phyloP scores from a whole-genome alignment of 495 filamentous ascomycete species.

The Terfezia boudieri region DNA sequence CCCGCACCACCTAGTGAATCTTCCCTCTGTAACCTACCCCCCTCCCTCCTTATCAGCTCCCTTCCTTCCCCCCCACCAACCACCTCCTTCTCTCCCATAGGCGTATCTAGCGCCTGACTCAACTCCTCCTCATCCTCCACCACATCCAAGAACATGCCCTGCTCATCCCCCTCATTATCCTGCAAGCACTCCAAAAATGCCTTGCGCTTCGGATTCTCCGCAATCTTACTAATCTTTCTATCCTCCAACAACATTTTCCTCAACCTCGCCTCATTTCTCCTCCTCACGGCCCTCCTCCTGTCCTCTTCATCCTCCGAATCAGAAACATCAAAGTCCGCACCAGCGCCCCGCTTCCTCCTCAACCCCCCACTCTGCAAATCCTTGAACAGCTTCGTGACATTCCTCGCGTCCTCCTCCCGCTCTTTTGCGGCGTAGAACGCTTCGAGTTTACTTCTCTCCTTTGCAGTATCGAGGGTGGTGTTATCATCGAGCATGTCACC shows the following conservation, averaged over 20 bases:
- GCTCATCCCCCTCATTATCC: constrained; percentile 57
- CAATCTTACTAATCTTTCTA: constrained; percentile 72
- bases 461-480: constrained; percentile 25
- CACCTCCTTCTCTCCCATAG: constrained; percentile 17
- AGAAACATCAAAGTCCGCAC: constrained; percentile 49
- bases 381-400: constrained; percentile 69
- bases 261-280: constrained; percentile 77
- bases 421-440: constrained; percentile 33
- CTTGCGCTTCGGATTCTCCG: constrained; percentile 67
- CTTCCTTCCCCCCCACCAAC: constrained; percentile 8
- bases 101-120: constrained; percentile 24
- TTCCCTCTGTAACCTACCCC: constrained; percentile 1
- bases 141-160: constrained; percentile 44
- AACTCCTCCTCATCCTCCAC: constrained; percentile 31
- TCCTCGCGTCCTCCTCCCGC: constrained; percentile 51
- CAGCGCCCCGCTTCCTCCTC: constrained; percentile 40
- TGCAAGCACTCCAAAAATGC: constrained; percentile 83
- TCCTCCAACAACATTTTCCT: constrained; percentile 73
- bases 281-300: constrained; percentile 55
- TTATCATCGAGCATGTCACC: constrained; percentile 42
- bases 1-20: constrained; percentile 27
- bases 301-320: constrained; percentile 77
- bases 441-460: constrained; percentile 12
- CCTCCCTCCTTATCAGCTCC: constrained; percentile 29
- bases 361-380: constrained; percentile 76